Conservation (phyloP, 1,284 basidiomycete species). For the Thelephora terrestris region DNA sequence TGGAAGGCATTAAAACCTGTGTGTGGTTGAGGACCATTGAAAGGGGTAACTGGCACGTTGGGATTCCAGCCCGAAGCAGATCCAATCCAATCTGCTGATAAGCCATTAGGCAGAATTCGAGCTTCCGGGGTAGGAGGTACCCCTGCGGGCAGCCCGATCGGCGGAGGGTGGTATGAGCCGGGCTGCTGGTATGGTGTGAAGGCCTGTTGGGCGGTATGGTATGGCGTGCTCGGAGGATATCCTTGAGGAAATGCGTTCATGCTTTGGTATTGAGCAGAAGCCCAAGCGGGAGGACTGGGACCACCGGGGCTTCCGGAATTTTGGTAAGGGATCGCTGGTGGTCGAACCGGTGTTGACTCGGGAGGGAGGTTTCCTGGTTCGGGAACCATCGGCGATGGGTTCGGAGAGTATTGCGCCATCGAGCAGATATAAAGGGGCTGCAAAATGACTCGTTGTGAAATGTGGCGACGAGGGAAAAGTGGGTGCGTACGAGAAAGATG, state of each 20-base stretch:
- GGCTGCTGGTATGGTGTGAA: neutral
- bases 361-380: neutral
- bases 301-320: neutral
- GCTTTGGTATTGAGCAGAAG: neutral
- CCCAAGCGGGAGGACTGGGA: neutral
- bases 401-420: neutral
- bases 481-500: no score
- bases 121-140: neutral
- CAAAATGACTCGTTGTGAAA: no score
- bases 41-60: slow-evolving; percentile 5
- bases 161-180: neutral
- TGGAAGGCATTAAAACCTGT: slow-evolving; percentile 4
- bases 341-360: neutral
- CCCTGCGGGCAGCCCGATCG: slow-evolving; percentile 7
- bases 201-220: neutral
- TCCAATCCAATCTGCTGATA: slow-evolving; percentile 14
- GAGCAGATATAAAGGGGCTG: no score
- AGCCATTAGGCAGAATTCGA: slow-evolving; percentile 6
- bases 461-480: no score
- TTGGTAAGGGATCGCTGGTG: neutral
- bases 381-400: neutral
- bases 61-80: slow-evolving; percentile 3
- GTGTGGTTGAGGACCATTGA: slow-evolving; percentile 4
- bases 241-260: neutral
- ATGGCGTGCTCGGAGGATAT: neutral